These are phyloP conservation scores for Fulvia fulva DNA, from an alignment of 2,329 filamentous ascomycete species.

Conservation along the genomic window DNA sequence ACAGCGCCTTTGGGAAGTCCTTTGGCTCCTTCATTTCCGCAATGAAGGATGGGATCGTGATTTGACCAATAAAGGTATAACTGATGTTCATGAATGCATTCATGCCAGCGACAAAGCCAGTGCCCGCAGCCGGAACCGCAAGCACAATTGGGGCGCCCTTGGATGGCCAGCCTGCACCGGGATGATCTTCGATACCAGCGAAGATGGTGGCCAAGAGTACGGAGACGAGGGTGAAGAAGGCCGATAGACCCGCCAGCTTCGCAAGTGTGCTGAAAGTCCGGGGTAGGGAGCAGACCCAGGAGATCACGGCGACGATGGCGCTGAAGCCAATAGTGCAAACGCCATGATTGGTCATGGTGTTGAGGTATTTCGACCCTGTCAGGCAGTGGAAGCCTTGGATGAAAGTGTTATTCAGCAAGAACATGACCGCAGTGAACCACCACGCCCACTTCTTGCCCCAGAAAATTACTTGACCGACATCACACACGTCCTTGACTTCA, in stretches of 20 bases:
- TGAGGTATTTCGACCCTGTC: conserved; percentile 80
- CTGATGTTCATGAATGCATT: conserved; percentile 91
- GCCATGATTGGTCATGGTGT: conserved; percentile 73
- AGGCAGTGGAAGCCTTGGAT: conserved; percentile 79
- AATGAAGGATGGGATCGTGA: conserved; percentile 90
- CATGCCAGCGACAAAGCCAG: conserved; percentile 76
- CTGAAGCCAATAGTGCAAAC: conserved; percentile 79
- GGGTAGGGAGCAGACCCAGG: conserved; percentile 75
- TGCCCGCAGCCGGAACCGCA: conserved; percentile 63
- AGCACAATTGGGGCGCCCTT: conserved; percentile 64
- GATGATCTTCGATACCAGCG: conserved; percentile 69
- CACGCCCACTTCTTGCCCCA: conserved; percentile 74
- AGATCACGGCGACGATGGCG: conserved; percentile 68
- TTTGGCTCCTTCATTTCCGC: conserved; percentile 80
- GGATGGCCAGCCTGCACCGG: conserved; percentile 48
- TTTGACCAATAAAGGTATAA: conserved; percentile 95
- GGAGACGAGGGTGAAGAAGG: conserved; percentile 84
- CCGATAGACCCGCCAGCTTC: conserved; percentile 73
- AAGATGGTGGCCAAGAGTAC: conserved; percentile 82
- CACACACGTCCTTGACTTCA: conserved; percentile 86
- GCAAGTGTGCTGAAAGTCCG: conserved; percentile 79
- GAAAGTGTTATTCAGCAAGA: conserved; percentile 89
- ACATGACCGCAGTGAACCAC: conserved; percentile 71
- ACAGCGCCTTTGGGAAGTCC: conserved; percentile 90
- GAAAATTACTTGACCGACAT: conserved; percentile 93